Base-by-base conservation (phyloP, 2,329 filamentous ascomycete genomes). In the Gyromitra esculenta region DNA sequence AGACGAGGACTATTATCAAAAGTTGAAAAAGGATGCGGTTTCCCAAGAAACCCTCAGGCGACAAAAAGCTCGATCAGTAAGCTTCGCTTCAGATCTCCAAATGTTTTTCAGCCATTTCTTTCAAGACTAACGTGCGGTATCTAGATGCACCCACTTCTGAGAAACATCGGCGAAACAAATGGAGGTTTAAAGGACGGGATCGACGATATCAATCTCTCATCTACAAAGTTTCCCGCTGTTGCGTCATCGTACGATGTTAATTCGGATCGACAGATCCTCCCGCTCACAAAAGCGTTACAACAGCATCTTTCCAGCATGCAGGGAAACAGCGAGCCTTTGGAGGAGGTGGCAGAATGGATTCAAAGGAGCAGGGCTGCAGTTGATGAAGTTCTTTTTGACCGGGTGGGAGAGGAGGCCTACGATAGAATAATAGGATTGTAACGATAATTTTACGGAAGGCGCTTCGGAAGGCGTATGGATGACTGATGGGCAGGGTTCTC, bases 21-120 rank as follows among this genome's bases (percentile, higher is more conserved):
- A 77, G 18, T 72, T 81, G 35, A 78, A 79, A 39, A 79, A 77
- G 57, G 81, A 81, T 62, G 80, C 80, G 25, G 76, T 48, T n/a
- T 73, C 68, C 5, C 76, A 81, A 48, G 77, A 81, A 68, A 74
- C 72, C 35, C 67, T 80, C 21, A 77, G 80, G 50, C 76, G 75
- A 37, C 77, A 80, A 62, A 78, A 81, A 59, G 54, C 75, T 18
- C 78, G 78, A 60, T 77, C 68, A 67, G 79, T 80, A 75, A 56
- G 76, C 56, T n/a, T 45, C 31, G 35, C 45, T 31, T 39, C 7
- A 56, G 37, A 31, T 48, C 13, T 21, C 56, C 31, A 39, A 21
- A 35, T 54, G 43, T 59, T 59, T 67, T 13, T 13, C 7, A 11
- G 41, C 48, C 39, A 43, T 41, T 52, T 43, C 3, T 56, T 65